Evolutionary conservation across 805 yeast species (phyloP).

Genomic region (Candida andamanensis): DNA sequence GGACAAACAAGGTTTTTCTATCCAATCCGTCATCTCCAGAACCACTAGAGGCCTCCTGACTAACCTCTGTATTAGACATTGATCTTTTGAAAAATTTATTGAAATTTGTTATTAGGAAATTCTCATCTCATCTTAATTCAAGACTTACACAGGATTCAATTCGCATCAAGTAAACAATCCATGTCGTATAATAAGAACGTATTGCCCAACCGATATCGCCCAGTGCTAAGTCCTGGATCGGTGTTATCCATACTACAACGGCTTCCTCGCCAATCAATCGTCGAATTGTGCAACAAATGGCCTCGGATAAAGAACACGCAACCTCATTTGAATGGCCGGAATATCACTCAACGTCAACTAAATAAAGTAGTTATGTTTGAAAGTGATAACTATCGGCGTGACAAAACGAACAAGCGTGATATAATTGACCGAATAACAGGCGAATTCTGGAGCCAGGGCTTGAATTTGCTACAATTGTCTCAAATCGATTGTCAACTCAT

Average conservation of each 20-base stretch:
- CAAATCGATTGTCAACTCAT: conserved; percentile 65
- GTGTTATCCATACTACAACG: conserved; percentile 18
- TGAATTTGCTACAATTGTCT: conserved; percentile 61
- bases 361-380: conserved; percentile 17
- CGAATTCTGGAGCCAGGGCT: conserved; percentile 51
- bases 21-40: conserved; percentile 40
- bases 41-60: neutral
- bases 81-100: no score
- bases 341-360: conserved; percentile 16
- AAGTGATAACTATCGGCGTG: conserved; percentile 8
- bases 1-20: conserved; percentile 71
- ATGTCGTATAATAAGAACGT: conserved; percentile 15
- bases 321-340: conserved; percentile 15
- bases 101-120: conserved; percentile 4
- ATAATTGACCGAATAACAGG: conserved; percentile 42
- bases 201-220: conserved; percentile 36
- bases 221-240: conserved; percentile 21
- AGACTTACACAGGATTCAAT: neutral
- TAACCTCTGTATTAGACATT: conserved; percentile 2
- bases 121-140: conserved; percentile 3
- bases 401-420: conserved; percentile 20
- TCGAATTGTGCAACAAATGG: conserved; percentile 32
- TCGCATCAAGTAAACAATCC: neutral
- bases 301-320: conserved; percentile 27
- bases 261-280: conserved; percentile 27